Percentiles rank a stretch among this genome's conserved stretches.
Evolutionary conservation across 345 rosid genomes (phyloP).

Genomic region (Eutrema yunnanense): DNA sequence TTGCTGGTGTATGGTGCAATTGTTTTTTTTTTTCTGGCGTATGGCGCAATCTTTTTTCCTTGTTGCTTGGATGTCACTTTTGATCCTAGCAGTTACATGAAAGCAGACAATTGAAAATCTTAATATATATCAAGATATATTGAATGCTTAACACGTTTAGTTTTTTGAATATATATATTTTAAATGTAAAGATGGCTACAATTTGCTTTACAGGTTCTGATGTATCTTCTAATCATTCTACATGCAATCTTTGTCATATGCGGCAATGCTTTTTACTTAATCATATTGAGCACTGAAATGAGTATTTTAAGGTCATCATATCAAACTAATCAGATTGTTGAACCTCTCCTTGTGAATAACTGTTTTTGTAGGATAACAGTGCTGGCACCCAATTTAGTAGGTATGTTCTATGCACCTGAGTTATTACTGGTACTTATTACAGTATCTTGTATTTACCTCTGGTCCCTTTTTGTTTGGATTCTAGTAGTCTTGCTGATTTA

Average conservation of each 20-base stretch:
- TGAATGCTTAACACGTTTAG: not conserved
- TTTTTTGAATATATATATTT: not conserved
- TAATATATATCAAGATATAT: not conserved
- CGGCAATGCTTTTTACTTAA: not conserved
- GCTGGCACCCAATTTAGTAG: conserved; percentile 57
- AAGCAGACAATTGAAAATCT: not conserved
- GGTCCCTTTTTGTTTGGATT: conserved; percentile 6
- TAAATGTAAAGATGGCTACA: not conserved
- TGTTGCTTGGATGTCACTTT: conserved; percentile 7
- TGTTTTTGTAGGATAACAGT: conserved; percentile 62
- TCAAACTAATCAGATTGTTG: not conserved
- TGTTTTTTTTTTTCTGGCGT: not conserved
- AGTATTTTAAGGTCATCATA: not conserved
- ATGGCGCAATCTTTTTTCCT: not conserved
- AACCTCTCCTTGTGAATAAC: conserved; percentile 1
- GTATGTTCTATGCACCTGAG: conserved; percentile 38
- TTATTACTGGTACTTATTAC: conserved; percentile 9
- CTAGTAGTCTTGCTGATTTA: conserved; percentile 8
- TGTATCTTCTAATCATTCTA: not conserved
- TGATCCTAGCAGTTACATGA: not conserved
- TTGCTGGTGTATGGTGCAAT: conserved; percentile 1
- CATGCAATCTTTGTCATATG: not conserved
- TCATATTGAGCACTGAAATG: not conserved
- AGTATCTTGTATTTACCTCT: not conserved
- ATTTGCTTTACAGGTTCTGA: not conserved